Evolutionary conservation across 306 rosid genomes (phyloP).

Genomic region (Acmispon strigosus): DNA sequence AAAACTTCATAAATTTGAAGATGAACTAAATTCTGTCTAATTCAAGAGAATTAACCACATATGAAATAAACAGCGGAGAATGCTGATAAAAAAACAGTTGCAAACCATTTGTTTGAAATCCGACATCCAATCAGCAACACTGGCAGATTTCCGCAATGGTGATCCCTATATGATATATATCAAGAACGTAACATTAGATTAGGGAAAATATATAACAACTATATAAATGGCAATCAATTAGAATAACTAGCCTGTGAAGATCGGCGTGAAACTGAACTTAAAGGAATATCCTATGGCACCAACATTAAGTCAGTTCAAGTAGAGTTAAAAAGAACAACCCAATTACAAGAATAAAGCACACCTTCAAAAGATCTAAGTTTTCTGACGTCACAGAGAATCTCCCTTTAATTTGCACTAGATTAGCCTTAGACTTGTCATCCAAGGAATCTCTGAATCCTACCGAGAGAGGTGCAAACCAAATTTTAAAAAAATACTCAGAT

Average conservation of each 20-base stretch:
- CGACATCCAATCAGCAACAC: constrained; percentile 75
- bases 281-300: constrained; percentile 66
- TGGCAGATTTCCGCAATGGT: constrained; percentile 67
- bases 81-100: neutral
- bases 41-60: neutral
- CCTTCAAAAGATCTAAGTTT: constrained; percentile 83
- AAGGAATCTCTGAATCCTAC: constrained; percentile 76
- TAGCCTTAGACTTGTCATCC: constrained; percentile 78
- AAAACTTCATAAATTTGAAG: neutral
- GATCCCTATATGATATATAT: constrained; percentile 48
- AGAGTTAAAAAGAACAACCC: neutral
- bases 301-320: constrained; percentile 38
- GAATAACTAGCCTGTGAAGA: constrained; percentile 60
- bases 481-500: neutral
- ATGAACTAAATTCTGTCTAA: neutral
- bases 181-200: constrained; percentile 14
- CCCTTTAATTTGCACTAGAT: constrained; percentile 83
- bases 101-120: constrained; percentile 68
- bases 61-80: neutral
- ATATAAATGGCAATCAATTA: neutral
- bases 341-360: constrained; percentile 19
- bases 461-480: neutral
- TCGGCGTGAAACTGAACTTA: constrained; percentile 60
- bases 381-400: constrained; percentile 86
- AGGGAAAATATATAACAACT: neutral